Evolutionary conservation across 1,139 yeast species (phyloP), one percentile per base, ranked within the genome.

Genomic region (Magnusiomyces tetraspermus): DNA sequence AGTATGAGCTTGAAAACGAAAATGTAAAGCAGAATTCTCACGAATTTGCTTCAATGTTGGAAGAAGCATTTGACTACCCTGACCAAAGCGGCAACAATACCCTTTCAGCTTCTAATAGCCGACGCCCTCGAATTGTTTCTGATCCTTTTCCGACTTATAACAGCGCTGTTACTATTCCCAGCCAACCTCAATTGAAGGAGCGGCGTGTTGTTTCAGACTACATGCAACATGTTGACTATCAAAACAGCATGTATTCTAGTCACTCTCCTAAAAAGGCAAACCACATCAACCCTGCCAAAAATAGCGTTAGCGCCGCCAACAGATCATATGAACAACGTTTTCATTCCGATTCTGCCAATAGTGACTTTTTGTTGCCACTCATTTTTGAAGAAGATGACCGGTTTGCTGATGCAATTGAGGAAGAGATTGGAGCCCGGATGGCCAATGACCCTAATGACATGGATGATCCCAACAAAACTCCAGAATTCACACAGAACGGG

Each of bases 341-440:
- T n/a, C n/a, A n/a, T n/a, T n/a, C n/a, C n/a, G n/a, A 33, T 33
- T 8, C 10, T 15, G 5, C 10, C 38, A 33, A 28, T 28, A 28
- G 11, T n/a, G 50, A 49, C 4, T 36, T 45, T n/a, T 48, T 59
- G n/a, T 51, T 69, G 56, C 72, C 73, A 2, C 68, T 69, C 70
- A 67, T 68, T 33, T 69, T 69, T 51, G 73, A 69, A 53, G 72
- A 69, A 52, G 52, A 53, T 19, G 71, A 68, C 51, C 54, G 71
- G 50, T 69, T 69, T 55, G 71, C 71, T 4, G 72, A 68, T 53
- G 70, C 68, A 11, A 28, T 50, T 24, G 53, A 51, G 26, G 53
- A 51, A 22, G 53, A 48, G 23, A 51, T 51, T 51, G 51, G 45
- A n/a, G 19, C 48, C 13, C 49, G 46, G 15, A 33, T 51, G 22